Conservation (phyloP, 108 stramenopile species). For the Cyclotella baltica region DNA sequence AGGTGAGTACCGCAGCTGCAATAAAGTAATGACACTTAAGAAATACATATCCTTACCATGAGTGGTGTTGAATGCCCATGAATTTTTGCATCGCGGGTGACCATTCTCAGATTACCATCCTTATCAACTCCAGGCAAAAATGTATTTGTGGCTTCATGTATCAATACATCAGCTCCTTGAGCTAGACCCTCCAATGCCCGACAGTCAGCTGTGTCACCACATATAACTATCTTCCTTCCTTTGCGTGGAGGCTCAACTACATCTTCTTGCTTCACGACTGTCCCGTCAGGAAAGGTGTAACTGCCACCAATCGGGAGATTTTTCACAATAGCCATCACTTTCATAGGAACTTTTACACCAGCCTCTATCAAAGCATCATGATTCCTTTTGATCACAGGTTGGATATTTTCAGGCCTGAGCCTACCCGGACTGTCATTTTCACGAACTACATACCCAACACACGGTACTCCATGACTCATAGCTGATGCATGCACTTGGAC, state of each 20-base stretch:
- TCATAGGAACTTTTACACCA: constrained; percentile 85
- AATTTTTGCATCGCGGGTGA: constrained; percentile 74
- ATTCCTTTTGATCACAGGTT: constrained; percentile 83
- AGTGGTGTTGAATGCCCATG: constrained; percentile 89
- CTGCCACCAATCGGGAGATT: constrained; percentile 71
- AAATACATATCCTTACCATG: constrained; percentile 48
- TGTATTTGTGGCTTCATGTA: constrained; percentile 94
- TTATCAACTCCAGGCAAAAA: constrained; percentile 76
- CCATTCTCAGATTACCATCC: constrained; percentile 59
- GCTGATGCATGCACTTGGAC: constrained; percentile 89
- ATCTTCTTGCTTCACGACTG: constrained; percentile 80
- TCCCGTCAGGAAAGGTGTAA: constrained; percentile 94
- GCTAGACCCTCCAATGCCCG: constrained; percentile 69
- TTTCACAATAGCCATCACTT: constrained; percentile 87
- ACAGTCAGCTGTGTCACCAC: constrained; percentile 92
- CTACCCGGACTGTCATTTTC: constrained; percentile 86
- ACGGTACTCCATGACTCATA: constrained; percentile 95
- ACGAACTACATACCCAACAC: constrained; percentile 92
- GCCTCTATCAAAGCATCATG: constrained; percentile 64
- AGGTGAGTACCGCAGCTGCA: background rate
- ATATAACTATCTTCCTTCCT: constrained; percentile 93
- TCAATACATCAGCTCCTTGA: constrained; percentile 78
- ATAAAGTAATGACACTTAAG: background rate
- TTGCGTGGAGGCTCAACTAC: constrained; percentile 79
- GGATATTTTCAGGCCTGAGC: constrained; percentile 77